Base-by-base conservation (phyloP, 352 stramenopile species). In the Globisporangium recalcitrans region DNA sequence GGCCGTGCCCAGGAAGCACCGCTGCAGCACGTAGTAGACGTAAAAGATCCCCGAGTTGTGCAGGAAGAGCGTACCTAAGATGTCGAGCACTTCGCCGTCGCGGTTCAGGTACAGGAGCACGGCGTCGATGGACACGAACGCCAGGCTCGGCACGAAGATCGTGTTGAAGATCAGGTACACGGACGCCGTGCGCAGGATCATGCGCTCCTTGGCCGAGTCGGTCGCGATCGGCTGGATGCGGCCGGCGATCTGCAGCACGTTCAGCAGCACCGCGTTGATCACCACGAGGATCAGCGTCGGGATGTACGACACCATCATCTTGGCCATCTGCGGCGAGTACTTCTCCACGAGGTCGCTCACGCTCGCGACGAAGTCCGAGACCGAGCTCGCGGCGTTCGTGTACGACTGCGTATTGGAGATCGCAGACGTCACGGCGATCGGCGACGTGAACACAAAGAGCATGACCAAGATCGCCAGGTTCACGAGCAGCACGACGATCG, bases 1-100 rank as follows among this genome's bases (percentile, higher is more conserved):
- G 24, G 82, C 82, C 32, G 83, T 91, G 9, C 85, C 83, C 10
- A 95, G 64, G 64, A 95, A 95, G 47, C 76, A 84, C 16, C 85
- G 82, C 72, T 95, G 85, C 36, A 95, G 74, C 54, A 93, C 79
- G 57, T 95, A 95, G 65, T 91, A 88, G 57, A 93, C 82, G 73
- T 92, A 95, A 63, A 95, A 95, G 42, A 93, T 85, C n/a, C 85
- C 85, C 19, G 85, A 92, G 59, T 95, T 95, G 78, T 90, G 83
- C 46, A 95, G 56, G 66, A 95, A 95, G 21, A 95, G 74, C 42
- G 84, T 90, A 14, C 85, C 85, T 0, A 95, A 71, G 71, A 93
- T 90, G 34, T 87, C 80, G 21, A 93, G 67, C 60, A 93, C 79
- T 54, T 91, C 76, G 40, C 78, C 84, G 47, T 91, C 80, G 36